These are phyloP conservation scores for Endoconidiophora laricicola DNA, from an alignment of 2,329 filamentous ascomycete species.

Conservation along the genomic window DNA sequence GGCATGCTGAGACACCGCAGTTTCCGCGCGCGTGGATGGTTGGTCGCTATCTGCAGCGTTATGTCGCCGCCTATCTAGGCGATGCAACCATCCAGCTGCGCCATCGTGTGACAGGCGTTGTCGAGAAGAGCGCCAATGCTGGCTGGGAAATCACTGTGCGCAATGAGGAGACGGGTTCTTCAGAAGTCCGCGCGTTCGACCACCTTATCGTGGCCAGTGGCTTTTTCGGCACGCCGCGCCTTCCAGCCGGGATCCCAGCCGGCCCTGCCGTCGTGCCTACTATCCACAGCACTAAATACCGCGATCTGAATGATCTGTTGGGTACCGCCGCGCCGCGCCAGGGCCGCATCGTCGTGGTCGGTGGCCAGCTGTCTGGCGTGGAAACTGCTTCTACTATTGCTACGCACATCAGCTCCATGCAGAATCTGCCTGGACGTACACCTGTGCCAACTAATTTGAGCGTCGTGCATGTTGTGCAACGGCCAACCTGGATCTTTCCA, in stretches of 20 bases:
- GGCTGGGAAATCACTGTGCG: slow-evolving; percentile 27
- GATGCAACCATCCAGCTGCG: slow-evolving; percentile 27
- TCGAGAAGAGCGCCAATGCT: slow-evolving; percentile 20
- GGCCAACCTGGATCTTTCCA: slow-evolving; percentile 58
- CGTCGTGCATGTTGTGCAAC: slow-evolving; percentile 52
- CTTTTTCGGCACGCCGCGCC: slow-evolving; percentile 49
- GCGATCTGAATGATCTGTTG: slow-evolving; percentile 35
- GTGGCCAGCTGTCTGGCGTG: slow-evolving; percentile 68
- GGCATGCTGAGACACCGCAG: slow-evolving; percentile 42
- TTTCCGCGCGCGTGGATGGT: slow-evolving; percentile 67
- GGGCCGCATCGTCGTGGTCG: slow-evolving; percentile 55
- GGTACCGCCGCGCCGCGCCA: slow-evolving; percentile 22
- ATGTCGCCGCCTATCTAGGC: slow-evolving; percentile 40
- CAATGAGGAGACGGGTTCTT: slow-evolving; percentile 18
- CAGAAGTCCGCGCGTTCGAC: slow-evolving; percentile 41
- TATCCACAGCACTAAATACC: slow-evolving; percentile 53
- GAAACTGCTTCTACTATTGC: slow-evolving; percentile 62
- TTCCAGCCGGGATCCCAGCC: slow-evolving; percentile 27
- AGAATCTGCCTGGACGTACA: slow-evolving; percentile 28
- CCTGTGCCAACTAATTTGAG: slow-evolving; percentile 32
- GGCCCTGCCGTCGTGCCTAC: slow-evolving; percentile 27
- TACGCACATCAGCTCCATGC: slow-evolving; percentile 48
- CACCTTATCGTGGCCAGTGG: slow-evolving; percentile 57
- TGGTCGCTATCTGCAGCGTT: slow-evolving; percentile 52
- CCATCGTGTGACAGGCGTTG: slow-evolving; percentile 30